These are phyloP conservation scores for Neofusicoccum parvum DNA, from an alignment of 2,329 filamentous ascomycete species.

Conservation along the genomic window DNA sequence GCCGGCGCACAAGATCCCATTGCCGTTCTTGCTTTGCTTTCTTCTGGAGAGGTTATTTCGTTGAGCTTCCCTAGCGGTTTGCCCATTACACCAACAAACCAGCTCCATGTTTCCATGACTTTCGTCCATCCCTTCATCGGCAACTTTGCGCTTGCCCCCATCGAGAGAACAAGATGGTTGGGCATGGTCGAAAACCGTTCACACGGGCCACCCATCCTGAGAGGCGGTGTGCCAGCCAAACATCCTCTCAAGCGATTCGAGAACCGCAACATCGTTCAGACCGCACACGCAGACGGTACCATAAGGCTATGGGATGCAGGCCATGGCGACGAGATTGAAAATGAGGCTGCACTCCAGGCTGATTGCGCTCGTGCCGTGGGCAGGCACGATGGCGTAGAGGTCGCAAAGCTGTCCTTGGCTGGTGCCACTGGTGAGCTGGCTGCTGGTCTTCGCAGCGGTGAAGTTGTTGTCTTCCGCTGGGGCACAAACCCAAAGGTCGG, in stretches of 20 bases:
- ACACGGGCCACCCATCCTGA: constrained; percentile 75
- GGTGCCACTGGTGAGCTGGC: constrained; percentile 82
- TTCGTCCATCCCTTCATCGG: constrained; percentile 90
- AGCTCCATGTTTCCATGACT: constrained; percentile 82
- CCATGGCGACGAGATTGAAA: constrained; percentile 91
- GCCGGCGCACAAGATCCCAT: constrained; percentile 87
- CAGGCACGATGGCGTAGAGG: constrained; percentile 73
- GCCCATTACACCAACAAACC: constrained; percentile 88
- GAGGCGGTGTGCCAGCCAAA: constrained; percentile 74
- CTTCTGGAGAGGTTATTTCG: constrained; percentile 86
- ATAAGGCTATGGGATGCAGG: constrained; percentile 93
- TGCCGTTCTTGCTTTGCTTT: constrained; percentile 75
- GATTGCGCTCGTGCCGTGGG: constrained; percentile 83
- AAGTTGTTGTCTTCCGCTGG: constrained; percentile 86
- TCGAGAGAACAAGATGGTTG: constrained; percentile 83
- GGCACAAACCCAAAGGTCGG: constrained; percentile 76
- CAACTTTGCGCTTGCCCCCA: constrained; percentile 68
- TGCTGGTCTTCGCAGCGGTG: constrained; percentile 79
- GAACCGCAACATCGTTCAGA: constrained; percentile 79
- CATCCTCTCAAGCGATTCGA: constrained; percentile 77
- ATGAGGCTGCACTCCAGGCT: constrained; percentile 76
- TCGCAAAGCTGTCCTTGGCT: constrained; percentile 79
- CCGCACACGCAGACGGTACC: constrained; percentile 86
- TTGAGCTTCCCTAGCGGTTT: constrained; percentile 91
- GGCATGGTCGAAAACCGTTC: constrained; percentile 83